A percentile compares a stretch with the other conserved stretches of the same genome.
phyloP scores from a whole-genome alignment of 352 stramenopile genomes.

The Phytopythium boreale region DNA sequence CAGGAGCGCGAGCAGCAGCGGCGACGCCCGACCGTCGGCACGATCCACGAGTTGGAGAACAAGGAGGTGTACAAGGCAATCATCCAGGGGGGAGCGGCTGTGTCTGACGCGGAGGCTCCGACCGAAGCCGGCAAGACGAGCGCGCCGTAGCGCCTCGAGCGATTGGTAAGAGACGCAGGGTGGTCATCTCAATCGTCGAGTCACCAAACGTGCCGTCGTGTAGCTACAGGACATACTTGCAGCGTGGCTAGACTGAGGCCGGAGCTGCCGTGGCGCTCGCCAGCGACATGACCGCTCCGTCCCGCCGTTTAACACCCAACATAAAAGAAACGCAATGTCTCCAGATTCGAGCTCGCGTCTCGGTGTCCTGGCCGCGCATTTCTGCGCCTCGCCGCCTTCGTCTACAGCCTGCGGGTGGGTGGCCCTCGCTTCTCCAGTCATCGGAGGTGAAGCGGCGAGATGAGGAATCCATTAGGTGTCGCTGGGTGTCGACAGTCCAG shows the following conservation, averaged over 20 bases:
- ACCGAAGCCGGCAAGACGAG: too few species aligned
- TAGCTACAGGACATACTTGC: too few species aligned
- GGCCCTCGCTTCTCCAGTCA: not conserved
- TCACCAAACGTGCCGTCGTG: too few species aligned
- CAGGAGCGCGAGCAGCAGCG: constrained; percentile 15
- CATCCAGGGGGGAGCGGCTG: not conserved
- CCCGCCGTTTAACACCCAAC: not conserved
- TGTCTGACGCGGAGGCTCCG: not conserved
- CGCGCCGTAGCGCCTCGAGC: too few species aligned
- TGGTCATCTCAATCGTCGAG: too few species aligned
- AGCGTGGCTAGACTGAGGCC: too few species aligned
- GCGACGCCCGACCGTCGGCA: constrained; percentile 41
- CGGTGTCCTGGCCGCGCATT: not conserved
- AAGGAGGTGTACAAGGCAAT: constrained; percentile 48
- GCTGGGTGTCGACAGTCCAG: not conserved
- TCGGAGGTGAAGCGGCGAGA: too few species aligned
- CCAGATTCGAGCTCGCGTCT: not conserved
- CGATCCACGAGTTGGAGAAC: constrained; percentile 58
- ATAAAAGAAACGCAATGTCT: not conserved
- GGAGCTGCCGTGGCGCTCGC: too few species aligned
- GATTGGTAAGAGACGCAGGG: too few species aligned
- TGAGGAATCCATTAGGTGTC: not conserved
- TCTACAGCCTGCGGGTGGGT: not conserved
- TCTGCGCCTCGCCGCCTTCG: not conserved
- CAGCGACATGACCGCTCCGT: not conserved